Base-by-base conservation (phyloP, 306 rosid genomes). In the Spatholobus suberectus region DNA sequence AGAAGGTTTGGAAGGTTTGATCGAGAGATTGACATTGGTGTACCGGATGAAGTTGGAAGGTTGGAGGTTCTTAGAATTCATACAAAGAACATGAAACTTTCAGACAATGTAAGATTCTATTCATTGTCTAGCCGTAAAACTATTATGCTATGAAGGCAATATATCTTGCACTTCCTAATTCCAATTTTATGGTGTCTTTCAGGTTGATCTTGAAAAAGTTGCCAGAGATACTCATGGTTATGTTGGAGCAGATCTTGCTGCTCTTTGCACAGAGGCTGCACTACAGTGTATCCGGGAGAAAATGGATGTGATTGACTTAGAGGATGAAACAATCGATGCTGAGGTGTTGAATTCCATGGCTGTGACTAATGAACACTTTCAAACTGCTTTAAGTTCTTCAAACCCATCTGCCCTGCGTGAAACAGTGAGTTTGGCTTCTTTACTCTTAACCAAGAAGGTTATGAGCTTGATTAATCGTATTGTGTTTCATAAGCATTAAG, bases 371-470 rank as follows among this genome's bases (percentile, higher is more conserved):
- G 91, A 89, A 52, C 92, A 87, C 77, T 89, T 91, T 78, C 91
- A 89, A 79, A 84, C 89, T 59, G 92, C 94, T 47, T 75, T 89
- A 81, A 77, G 79, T 23, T 51, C 92, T 65, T 89, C 94, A 34
- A 91, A 91, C 78, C 95, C 95, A 14, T 89, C 95, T 4, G 95
- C 95, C 10, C 80, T 91, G 84, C 89, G 95, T 12, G 95, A 91
- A 89, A 91, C 93, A 24, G 95, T 91, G 85, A 86, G 95, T 82
- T 8, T 83, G 49, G 73, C 63, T 43, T 26, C 59, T 32, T 63
- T 11, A 77, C 23, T 71, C 65, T 5, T 58, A 11, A 61, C 54
- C 34, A 18, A 23, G 13, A 70, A 14, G 47, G 7, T 51, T 67
- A 43, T n/a, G 21, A 69, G 13, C 69, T 15, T 20, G 26, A 70